Base-by-base conservation (phyloP, 257 asterid species). In the Agastache rugosa region DNA sequence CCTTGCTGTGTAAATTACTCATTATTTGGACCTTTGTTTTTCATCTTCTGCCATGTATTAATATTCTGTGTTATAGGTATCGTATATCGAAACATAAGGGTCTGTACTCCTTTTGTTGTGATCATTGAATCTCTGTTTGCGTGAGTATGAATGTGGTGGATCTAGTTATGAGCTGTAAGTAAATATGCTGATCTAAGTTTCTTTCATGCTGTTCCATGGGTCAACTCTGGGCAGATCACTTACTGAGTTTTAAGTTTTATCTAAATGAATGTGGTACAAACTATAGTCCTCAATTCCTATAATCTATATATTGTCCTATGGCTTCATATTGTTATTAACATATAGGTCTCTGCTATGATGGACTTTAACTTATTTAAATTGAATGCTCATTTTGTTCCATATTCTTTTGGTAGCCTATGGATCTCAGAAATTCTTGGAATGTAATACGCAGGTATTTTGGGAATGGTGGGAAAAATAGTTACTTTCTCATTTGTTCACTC, bases 401-500 rank as follows among this genome's bases (percentile, higher is more conserved):
- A 60, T 73, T 67, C 42, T 20, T 72, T 72, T 60, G 73, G 37
- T 81, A 56, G 53, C 55, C n/a, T 25, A 45, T 8, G 47, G 51
- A 63, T 64, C 53, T 35, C 47, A 6, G 31, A 22, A 44, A 19
- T 8, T 35, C 44, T 74, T 69, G 27, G 65, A 60, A 53, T 50
- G 55, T 39, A 45, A 15, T 3, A 35, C n/a, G 31, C 61, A 19
- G 29, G 20, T 9, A 54, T 6, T 35, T 59, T 58, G 59, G 19
- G 63, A 55, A 59, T 53, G 27, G 20, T n/a, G 53, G 29, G 50
- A 5, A 11, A 69, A 29, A 2, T 60, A 25, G 53, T 54, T 4
- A 48, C 19, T 51, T 56, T 31, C 37, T 31, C 39, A 50, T 63
- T 42, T 77, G 10, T 48, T 31, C 65, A 17, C 48, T 29, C 6